Evolutionary conservation across 129 eudicot species (phyloP), one percentile per base, ranked within the genome.

Genomic region (Lactuca saligna): DNA sequence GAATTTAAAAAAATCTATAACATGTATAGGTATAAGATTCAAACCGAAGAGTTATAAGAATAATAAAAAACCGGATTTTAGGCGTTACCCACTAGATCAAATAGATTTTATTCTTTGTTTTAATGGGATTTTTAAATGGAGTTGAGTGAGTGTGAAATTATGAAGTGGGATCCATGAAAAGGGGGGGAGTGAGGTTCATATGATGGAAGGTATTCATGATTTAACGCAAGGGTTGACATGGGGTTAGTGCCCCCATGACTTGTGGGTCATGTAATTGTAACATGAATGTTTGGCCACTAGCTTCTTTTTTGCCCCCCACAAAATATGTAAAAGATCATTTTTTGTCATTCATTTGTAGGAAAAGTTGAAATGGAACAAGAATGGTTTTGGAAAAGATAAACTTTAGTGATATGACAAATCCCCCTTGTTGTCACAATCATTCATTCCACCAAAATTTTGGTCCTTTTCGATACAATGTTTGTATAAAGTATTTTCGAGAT

Each of bases 121-220:
- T 73, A 44, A 34, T 46, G 51, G 51, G 15, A 12, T 46, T 10
- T 46, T 11, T 4, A 11, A 8, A 9, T 42, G 49, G 49, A 42
- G 14, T 50, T 42, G 16, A 63, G 64, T 25, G 70, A 55, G 76
- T 73, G 65, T 57, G 32, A 17, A 57, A 54, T 69, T 32, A 76
- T 76, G 79, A 69, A 76, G 83, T 74, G 82, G 73, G 85, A 70
- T 86, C 87, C 67, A 61, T 62, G 80, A 80, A 79, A 76, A 75
- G 86, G 70, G 78, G 78, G 81, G 42, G 74, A 53, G 73, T 61
- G 79, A 75, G 70, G 74, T 70, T 63, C 77, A 69, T 68, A 75
- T 82, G 81, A 82, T 73, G 80, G 65, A 79, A 77, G 65, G 74
- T 17, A 74, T 60, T 76, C 65, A 61, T 76, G 75, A 69, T 69